These are phyloP conservation scores for Thecaphora thlaspeos DNA, from an alignment of 1,284 basidiomycete genomes.

Conservation along the genomic window DNA sequence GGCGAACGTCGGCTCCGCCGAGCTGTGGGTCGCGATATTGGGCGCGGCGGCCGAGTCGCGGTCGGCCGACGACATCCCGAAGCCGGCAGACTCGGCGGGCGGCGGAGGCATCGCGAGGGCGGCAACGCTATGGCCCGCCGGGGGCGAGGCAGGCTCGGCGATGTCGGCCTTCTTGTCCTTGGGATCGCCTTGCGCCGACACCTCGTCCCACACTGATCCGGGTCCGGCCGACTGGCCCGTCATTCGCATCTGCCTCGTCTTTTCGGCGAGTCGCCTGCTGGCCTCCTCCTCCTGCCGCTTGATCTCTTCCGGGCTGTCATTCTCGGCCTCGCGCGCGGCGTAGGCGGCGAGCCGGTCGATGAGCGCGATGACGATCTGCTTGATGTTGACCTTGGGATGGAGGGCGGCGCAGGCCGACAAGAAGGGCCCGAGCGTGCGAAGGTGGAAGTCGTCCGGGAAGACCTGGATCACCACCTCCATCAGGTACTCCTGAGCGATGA, in stretches of 20 bases:
- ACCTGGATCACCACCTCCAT: slow-evolving; percentile 58
- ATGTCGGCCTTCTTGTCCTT: slow-evolving; percentile 37
- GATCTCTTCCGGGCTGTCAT: slow-evolving; percentile 53
- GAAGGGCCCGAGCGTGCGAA: slow-evolving; percentile 52
- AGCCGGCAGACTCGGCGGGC: slow-evolving; percentile 36
- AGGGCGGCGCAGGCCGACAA: slow-evolving; percentile 55
- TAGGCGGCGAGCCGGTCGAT: slow-evolving; percentile 56
- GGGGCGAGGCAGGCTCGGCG: slow-evolving; percentile 33
- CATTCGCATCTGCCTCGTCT: slow-evolving; percentile 47
- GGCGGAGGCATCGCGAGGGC: slow-evolving; percentile 18
- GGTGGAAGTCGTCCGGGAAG: slow-evolving; percentile 57
- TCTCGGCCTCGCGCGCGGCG: slow-evolving; percentile 55
- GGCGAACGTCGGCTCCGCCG: too few relatives aligned
- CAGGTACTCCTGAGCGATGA: slow-evolving; percentile 57
- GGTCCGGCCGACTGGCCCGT: slow-evolving; percentile 36
- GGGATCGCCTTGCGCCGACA: slow-evolving; percentile 41
- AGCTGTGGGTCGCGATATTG: too few relatives aligned
- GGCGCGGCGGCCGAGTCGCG: too few relatives aligned
- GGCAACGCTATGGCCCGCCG: slow-evolving; percentile 15
- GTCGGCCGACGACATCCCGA: too few relatives aligned
- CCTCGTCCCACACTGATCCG: slow-evolving; percentile 48
- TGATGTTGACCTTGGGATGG: slow-evolving; percentile 58
- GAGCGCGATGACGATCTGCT: slow-evolving; percentile 56
- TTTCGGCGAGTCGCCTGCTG: slow-evolving; percentile 46
- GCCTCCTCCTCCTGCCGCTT: slow-evolving; percentile 54